Base-by-base conservation (phyloP, 305 asterid genomes). In the Fraxinus greggii region DNA sequence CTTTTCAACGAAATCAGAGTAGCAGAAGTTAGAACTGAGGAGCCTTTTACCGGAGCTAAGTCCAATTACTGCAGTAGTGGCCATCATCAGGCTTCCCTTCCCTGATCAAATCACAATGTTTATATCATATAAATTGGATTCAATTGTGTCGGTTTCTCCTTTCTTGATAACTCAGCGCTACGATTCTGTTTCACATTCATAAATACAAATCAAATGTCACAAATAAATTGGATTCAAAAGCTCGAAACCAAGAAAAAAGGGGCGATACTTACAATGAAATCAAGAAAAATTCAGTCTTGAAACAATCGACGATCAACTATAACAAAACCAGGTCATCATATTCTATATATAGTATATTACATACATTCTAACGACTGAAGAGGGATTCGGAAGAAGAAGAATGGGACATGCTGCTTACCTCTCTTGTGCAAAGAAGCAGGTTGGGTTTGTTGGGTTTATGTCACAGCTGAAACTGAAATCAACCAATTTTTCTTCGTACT, bases 21-120 rank as follows among this genome's bases (percentile, higher is more conserved):
- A 90, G 86, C 83, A 86, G 75, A 78, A 88, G 75, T 91, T 85
- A 24, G 95, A 91, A 78, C 88, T 86, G 65, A 87, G 86, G 80
- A 94, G 93, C 87, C 96, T 87, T 87, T 94, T 92, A 59, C 94
- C 97, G 9, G 97, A 79, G 86, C 92, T 92, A 48, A 93, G 90
- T 67, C 98, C 99, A 77, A 92, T 76, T 77, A 90, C 95, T 78
- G 95, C 98, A 84, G 97, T 86, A 56, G 91, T 88, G 83, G 97
- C 91, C 98, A 94, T 92, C 89, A 84, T 88, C 83, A 86, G 79
- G 69, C 65, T 32, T 70, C 76, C 32, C n/a, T 23, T 26, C 21
- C 12, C 45, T 70, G 23, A 70, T 70, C 76, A 70, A 70, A 70
- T 70, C 76, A 70, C 45, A 70, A 70, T 32, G 9, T 6, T 70